Base-by-base conservation (phyloP, 768 basidiomycete genomes). In the Xerocomus brunneocitrinus region DNA sequence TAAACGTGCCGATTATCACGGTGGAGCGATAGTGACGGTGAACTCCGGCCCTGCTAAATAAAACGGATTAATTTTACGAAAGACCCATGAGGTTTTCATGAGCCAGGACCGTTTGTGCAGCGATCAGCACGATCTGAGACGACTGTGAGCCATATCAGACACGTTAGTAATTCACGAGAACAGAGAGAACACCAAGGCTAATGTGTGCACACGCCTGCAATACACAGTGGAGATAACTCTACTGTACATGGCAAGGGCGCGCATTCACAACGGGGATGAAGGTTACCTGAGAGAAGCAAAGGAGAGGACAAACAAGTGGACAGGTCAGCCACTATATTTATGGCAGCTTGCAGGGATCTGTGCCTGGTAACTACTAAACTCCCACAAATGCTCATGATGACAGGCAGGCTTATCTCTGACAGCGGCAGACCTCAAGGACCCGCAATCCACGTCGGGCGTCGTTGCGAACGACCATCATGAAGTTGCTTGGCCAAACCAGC, bases 241-340 rank as follows among this genome's bases (percentile, higher is more conserved):
- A 56, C 41, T 54, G 58, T 55, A 56, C 57, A 66, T 53, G 3
- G 55, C 67, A 68, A 59, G 64, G 57, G 62, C 58, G 53, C 41
- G 53, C 60, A 64, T 63, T 52, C 53, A 54, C 48, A n/a, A 39
- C 41, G 42, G 43, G 10, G 49, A 22, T n/a, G n/a, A 13, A 14
- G 32, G 46, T 34, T 19, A 12, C 22, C 24, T 47, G 32, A 12
- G 46, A 32, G 32, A 12, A 25, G 32, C 5, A 10, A 8, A 16
- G 8, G 19, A 45, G 10, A 22, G 12, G 28, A 31, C 43, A 46
- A 31, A 7, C 3, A 19, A 19, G 19, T 19, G 19, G 19, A 19
- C 19, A 19, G 19, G 19, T 19, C 9, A 34, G 3, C 8, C 24
- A n/a, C 42, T 25, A 44, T 44, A 31, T 44, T 36, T 47, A 36